A percentile compares a stretch with the other conserved stretches of the same genome.
These are phyloP conservation scores for Talaromyces atroroseus DNA, from an alignment of 2,329 filamentous ascomycete genomes.

Conservation along the genomic window DNA sequence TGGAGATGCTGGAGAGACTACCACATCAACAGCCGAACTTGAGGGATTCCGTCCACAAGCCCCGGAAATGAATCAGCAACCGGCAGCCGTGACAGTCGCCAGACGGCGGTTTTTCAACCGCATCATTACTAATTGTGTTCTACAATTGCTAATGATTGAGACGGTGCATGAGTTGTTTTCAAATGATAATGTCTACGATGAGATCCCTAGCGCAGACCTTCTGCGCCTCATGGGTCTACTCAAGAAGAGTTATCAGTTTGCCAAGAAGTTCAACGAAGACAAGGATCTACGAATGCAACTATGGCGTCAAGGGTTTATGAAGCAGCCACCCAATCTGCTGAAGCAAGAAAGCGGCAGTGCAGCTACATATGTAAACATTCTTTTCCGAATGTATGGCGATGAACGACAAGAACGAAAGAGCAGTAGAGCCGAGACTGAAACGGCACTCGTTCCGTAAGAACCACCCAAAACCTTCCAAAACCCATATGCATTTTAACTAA, in stretches of 20 bases:
- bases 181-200: constrained; percentile 87
- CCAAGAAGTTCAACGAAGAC: constrained; percentile 95
- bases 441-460: constrained; percentile 72
- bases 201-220: constrained; percentile 86
- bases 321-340: constrained; percentile 92
- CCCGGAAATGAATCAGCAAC: constrained; percentile 73
- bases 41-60: constrained; percentile 79
- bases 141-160: constrained; percentile 98
- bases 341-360: constrained; percentile 95
- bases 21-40: constrained; percentile 45
- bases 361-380: constrained; percentile 88
- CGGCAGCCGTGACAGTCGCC: constrained; percentile 85
- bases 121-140: constrained; percentile 96
- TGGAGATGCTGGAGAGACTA: constrained; percentile 21
- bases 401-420: constrained; percentile 74
- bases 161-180: constrained; percentile 98
- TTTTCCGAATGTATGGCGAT: constrained; percentile 97
- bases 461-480: constrained; percentile 14
- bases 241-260: constrained; percentile 95
- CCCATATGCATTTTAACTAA: not conserved
- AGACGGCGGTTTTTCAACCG: constrained; percentile 96
- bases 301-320: constrained; percentile 99
- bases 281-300: constrained; percentile 90
- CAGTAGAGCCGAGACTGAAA: constrained; percentile 77
- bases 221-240: constrained; percentile 87